These are phyloP conservation scores for Medicago ruthenica DNA, from an alignment of 306 rosid species.

Conservation along the genomic window DNA sequence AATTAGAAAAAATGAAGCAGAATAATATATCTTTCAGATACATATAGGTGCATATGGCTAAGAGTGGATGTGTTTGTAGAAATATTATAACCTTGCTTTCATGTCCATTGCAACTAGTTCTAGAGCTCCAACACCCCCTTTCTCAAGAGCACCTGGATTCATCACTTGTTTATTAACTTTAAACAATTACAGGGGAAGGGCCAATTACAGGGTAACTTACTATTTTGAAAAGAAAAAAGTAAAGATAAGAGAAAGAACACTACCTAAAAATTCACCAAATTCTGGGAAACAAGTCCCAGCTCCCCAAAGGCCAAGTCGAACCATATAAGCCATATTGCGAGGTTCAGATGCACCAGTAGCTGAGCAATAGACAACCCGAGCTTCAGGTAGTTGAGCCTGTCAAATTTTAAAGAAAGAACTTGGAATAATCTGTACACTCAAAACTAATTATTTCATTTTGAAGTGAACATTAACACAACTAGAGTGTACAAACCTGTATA, in stretches of 20 bases:
- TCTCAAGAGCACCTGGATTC: slow-evolving; percentile 79
- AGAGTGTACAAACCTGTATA: slow-evolving; percentile 70
- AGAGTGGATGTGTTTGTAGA: slow-evolving; percentile 2
- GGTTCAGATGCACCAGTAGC: slow-evolving; percentile 1
- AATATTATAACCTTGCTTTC: slow-evolving; percentile 7
- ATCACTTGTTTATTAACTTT: slow-evolving; percentile 21
- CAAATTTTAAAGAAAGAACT: not conserved
- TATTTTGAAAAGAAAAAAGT: not conserved
- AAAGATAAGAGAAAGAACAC: slow-evolving; percentile 30
- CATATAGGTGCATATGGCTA: not conserved
- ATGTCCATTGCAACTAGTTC: slow-evolving; percentile 99
- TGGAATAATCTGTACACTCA: not conserved
- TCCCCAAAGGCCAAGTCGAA: slow-evolving; percentile 99
- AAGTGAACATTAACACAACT: not conserved
- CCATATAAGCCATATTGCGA: slow-evolving; percentile 51
- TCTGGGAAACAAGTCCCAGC: slow-evolving; percentile 77
- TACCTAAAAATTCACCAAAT: slow-evolving; percentile 86
- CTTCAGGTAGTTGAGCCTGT: slow-evolving; percentile 1
- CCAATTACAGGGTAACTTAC: not conserved
- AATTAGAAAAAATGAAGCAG: slow-evolving; percentile 39
- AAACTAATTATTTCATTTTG: not conserved
- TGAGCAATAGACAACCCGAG: not conserved
- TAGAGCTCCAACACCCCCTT: slow-evolving; percentile 97
- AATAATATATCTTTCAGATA: slow-evolving; percentile 3
- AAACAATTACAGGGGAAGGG: not conserved